Base-by-base conservation (phyloP, 306 rosid genomes). In the Gynostemma pentaphyllum region DNA sequence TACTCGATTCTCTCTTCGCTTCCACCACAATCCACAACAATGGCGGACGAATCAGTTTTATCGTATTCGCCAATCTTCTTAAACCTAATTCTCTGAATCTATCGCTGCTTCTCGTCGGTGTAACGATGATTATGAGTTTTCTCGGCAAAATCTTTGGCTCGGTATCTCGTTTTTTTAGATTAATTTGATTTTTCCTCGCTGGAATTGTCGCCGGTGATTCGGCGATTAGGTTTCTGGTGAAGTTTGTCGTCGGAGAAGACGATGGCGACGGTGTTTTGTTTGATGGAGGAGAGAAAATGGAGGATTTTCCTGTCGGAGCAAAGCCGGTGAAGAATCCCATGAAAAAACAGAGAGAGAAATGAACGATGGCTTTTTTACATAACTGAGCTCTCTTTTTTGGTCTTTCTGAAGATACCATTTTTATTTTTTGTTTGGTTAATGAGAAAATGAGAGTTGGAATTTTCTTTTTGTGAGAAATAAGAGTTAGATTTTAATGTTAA, bases 281-380 rank as follows among this genome's bases (percentile, higher is more conserved):
- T 0, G 60, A 52, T 2, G 50, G 72, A 48, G 39, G 68, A 4
- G 75, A 50, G 62, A 72, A 76, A 7, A 73, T 19, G 29, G 82
- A 83, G 71, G 77, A 67, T 49, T 84, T 85, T 40, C 87, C 87
- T 14, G 96, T 69, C 52, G 96, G 96, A 78, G 95, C 89, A 46
- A 92, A 82, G 28, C 98, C 98, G 10, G 96, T 80, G 61, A 92
- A 88, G 70, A 92, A 86, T 19, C 98, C 98, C 88, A 86, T 82
- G 8, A 84, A 80, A 70, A 92, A 92, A 68, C 98, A 92, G 11
- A 92, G 61, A 66, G 84, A 80, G 67, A 92, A 92, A 66, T 92
- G 98, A 50, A 80, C 79, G 30, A 82, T 76, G 45, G 94, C 98
- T 68, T 82, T 86, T 72, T 88, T 88, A 90, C 96, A 92, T 49